These are phyloP conservation scores for Dalbergia oliveri DNA, from an alignment of 306 rosid species.

Conservation along the genomic window DNA sequence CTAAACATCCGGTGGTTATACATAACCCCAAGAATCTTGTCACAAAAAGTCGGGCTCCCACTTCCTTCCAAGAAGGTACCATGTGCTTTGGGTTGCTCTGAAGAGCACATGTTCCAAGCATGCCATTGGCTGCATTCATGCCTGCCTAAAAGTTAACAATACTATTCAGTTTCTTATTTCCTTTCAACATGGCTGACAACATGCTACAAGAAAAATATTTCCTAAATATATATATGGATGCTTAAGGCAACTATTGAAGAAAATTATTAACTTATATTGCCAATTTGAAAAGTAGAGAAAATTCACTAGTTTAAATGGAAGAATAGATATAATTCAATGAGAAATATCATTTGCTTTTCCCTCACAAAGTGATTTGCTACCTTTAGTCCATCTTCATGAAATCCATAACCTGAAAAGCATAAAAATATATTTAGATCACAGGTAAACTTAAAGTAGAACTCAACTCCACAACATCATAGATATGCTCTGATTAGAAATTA, in stretches of 20 bases:
- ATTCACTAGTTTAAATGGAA: neutral
- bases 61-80: conserved; percentile 84
- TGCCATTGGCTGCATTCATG: conserved; percentile 71
- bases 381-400: conserved; percentile 97
- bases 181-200: neutral
- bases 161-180: neutral
- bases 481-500: neutral
- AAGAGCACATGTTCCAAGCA: conserved; percentile 69
- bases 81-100: conserved; percentile 81
- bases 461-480: conserved; percentile 6
- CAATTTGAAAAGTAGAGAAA: neutral
- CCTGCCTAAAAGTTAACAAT: conserved; percentile 70
- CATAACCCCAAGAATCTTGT: conserved; percentile 68
- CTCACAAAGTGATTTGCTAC: conserved; percentile 46
- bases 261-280: neutral
- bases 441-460: neutral
- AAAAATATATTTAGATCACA: conserved; percentile 24
- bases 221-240: neutral
- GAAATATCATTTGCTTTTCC: neutral
- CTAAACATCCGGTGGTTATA: conserved; percentile 75
- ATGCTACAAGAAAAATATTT: neutral
- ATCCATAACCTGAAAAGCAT: conserved; percentile 81
- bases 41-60: conserved; percentile 75
- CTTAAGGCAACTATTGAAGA: neutral
- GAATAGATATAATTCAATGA: too few species aligned